Evolutionary conservation across 768 basidiomycete genomes (phyloP).

Genomic region (Symmetrospora coprosmae): DNA sequence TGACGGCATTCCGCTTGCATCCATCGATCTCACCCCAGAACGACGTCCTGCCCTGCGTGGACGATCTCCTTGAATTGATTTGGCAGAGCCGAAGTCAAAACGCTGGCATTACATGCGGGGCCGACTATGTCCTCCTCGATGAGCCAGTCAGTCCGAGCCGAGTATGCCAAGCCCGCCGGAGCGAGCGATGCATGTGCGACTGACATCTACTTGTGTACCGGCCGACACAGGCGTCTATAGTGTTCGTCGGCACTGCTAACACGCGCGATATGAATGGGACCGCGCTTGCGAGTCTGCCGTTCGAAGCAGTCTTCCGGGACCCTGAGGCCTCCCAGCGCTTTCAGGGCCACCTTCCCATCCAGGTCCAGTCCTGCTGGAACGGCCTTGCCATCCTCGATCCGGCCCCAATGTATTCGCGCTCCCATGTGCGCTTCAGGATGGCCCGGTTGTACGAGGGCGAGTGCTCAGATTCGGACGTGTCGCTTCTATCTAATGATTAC

Average conservation of each 20-base stretch:
- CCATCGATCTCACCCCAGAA: conserved; percentile 45
- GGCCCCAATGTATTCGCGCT: conserved; percentile 80
- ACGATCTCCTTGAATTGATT: conserved; percentile 93
- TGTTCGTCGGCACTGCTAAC: conserved; percentile 58
- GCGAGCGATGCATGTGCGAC: conserved; percentile 42
- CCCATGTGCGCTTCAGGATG: conserved; percentile 91
- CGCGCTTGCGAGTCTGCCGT: conserved; percentile 91
- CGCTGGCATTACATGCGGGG: conserved; percentile 93
- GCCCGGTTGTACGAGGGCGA: conserved; percentile 72
- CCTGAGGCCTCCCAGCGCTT: conserved; percentile 59
- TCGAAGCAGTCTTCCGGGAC: conserved; percentile 86
- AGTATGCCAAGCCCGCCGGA: conserved; percentile 51
- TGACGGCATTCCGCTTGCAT: no score
- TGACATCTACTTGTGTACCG: no score
- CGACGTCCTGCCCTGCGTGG: conserved; percentile 93
- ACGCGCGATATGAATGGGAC: conserved; percentile 97
- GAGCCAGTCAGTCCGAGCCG: conserved; percentile 52
- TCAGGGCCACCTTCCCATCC: conserved; percentile 80
- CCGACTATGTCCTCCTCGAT: conserved; percentile 98
- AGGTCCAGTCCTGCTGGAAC: conserved; percentile 98
- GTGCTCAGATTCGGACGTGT: conserved; percentile 89
- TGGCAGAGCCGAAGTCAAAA: conserved; percentile 87
- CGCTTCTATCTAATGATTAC: conserved; percentile 95
- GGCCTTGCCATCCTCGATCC: conserved; percentile 95
- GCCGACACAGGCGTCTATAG: background rate